phyloP scores from a whole-genome alignment of 208 protist species.

The Acanthamoeba triangularis region DNA sequence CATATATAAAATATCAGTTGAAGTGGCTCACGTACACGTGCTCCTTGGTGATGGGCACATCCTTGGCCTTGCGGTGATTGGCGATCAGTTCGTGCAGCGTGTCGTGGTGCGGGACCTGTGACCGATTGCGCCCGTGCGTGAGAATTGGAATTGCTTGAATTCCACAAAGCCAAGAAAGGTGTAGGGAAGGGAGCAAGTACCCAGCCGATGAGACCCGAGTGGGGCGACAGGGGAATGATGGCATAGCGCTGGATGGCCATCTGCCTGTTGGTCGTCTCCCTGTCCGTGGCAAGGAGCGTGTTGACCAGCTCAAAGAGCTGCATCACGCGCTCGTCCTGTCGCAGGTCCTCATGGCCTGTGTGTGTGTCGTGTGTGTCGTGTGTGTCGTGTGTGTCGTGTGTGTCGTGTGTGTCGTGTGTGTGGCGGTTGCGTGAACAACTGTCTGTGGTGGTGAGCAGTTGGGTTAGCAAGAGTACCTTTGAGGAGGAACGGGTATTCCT shows the following conservation, averaged over 20 bases:
- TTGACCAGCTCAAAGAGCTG: constrained; percentile 99
- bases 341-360: constrained; percentile 91
- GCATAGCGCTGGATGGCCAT: constrained; percentile 97
- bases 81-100: constrained; percentile 74
- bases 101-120: constrained; percentile 72
- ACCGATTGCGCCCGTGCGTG: not conserved
- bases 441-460: too few relatives aligned
- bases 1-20: not conserved
- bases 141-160: too few relatives aligned
- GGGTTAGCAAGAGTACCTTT: constrained; percentile 96
- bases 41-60: constrained; percentile 53
- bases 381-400: not conserved
- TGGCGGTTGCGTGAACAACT: not conserved
- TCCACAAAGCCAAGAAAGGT: too few relatives aligned
- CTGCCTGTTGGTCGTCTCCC: constrained; percentile 92
- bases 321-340: constrained; percentile 99
- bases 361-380: not conserved
- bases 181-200: constrained; percentile 82
- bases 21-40: not conserved
- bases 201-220: constrained; percentile 99
- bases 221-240: constrained; percentile 99
- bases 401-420: not conserved
- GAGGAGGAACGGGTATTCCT: constrained; percentile 98
- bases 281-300: constrained; percentile 96
- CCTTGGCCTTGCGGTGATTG: constrained; percentile 25